Conservation (phyloP, 1,284 basidiomycete species). For the Takashimella tepidaria region DNA sequence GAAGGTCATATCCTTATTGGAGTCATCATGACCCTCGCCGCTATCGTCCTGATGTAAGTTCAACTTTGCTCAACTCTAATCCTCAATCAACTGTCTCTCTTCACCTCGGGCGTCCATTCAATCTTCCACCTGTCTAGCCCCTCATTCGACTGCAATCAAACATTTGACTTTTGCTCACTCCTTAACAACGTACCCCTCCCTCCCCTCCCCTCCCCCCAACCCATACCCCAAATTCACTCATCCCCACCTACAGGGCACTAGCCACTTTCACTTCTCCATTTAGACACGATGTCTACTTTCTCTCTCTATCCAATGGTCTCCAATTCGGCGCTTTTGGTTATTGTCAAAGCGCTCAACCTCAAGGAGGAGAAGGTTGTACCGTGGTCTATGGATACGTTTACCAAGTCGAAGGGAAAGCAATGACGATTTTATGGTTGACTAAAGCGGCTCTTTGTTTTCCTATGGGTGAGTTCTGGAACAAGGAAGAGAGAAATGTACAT, state of each 20-base stretch:
- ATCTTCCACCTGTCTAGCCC: too few relatives aligned
- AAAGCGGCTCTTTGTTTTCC: slow-evolving; percentile 22
- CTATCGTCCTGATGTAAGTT: slow-evolving; percentile 26
- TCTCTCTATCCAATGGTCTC: slow-evolving; percentile 1
- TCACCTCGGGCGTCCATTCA: too few relatives aligned
- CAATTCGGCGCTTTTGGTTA: slow-evolving; percentile 27
- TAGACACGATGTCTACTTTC: slow-evolving; percentile 26
- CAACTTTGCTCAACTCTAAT: too few relatives aligned
- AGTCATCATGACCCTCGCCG: slow-evolving; percentile 14
- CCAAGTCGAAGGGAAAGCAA: not conserved
- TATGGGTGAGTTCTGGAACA: slow-evolving; percentile 16
- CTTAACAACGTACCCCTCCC: too few relatives aligned
- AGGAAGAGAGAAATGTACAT: too few relatives aligned
- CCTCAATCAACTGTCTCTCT: too few relatives aligned
- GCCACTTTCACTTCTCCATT: slow-evolving; percentile 29
- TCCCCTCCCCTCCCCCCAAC: too few relatives aligned
- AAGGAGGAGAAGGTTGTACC: slow-evolving; percentile 1
- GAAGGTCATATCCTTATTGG: slow-evolving; percentile 35
- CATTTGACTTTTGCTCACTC: too few relatives aligned
- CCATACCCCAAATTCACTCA: not conserved
- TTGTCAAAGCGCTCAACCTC: slow-evolving; percentile 5
- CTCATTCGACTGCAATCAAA: too few relatives aligned
- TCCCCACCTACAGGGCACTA: slow-evolving; percentile 12
- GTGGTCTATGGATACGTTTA: slow-evolving; percentile 5
- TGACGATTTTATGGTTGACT: slow-evolving; percentile 21